A percentile compares a stretch with the other conserved stretches of the same genome.
phyloP scores from a whole-genome alignment of 768 basidiomycete genomes.

The Mycena rosella region DNA sequence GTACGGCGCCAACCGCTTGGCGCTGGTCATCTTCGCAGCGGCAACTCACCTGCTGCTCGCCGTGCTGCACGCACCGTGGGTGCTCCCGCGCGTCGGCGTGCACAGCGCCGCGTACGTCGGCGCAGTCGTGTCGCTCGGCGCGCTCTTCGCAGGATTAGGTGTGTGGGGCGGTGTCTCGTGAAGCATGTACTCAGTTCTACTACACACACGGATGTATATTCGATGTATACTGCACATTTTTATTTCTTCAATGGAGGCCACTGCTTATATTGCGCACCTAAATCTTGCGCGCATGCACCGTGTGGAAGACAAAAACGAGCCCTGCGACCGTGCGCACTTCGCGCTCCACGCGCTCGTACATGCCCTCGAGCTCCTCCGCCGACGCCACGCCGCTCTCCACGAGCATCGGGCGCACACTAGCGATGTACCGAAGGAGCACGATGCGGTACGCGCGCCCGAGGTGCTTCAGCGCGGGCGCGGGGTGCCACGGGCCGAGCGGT shows the following conservation, averaged over 20 bases:
- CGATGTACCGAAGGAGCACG: conserved; percentile 56
- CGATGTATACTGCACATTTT: conserved; percentile 9
- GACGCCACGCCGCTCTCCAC: conserved; percentile 50
- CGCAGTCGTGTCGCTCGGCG: conserved; percentile 73
- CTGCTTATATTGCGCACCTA: conserved; percentile 4
- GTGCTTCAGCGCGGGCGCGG: conserved; percentile 45
- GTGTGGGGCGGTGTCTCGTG: conserved; percentile 77
- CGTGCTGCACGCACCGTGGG: conserved; percentile 73
- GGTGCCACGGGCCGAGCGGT: conserved; percentile 71
- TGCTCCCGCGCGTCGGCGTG: conserved; percentile 80
- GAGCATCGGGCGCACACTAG: conserved; percentile 64
- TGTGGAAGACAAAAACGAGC: conserved; percentile 61
- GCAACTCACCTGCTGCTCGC: conserved; percentile 67
- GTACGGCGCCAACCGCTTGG: conserved; percentile 57
- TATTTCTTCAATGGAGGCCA: too few relatives aligned
- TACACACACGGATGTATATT: conserved; percentile 10
- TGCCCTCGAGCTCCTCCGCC: conserved; percentile 50
- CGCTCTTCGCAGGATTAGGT: conserved; percentile 79
- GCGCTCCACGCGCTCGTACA: conserved; percentile 57
- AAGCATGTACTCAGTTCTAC: not conserved
- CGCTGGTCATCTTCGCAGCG: conserved; percentile 46
- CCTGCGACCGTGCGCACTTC: conserved; percentile 64
- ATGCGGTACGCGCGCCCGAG: conserved; percentile 60
- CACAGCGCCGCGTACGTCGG: conserved; percentile 82
- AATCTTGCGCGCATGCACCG: conserved; percentile 57